Evolutionary conservation across 73 alveolate genomes (phyloP).

Genomic region (Uronychia setigera): DNA sequence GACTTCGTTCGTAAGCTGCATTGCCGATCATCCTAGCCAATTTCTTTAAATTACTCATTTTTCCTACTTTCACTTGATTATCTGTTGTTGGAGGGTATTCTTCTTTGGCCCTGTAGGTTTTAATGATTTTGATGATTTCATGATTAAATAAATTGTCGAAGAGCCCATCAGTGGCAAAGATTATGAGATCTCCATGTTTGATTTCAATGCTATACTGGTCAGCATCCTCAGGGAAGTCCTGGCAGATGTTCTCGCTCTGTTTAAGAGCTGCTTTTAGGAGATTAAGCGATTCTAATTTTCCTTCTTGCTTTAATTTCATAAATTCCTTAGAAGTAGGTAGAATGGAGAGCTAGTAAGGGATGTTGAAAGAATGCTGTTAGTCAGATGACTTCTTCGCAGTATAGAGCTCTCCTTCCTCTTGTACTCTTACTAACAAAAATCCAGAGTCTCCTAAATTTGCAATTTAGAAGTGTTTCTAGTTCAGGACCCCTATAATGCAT

Average conservation of each 20-base stretch:
- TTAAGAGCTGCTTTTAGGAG: constrained; percentile 16
- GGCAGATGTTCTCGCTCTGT: constrained; percentile 23
- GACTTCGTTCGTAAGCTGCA: constrained; percentile 26
- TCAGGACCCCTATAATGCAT: constrained; percentile 27
- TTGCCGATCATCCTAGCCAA: constrained; percentile 44
- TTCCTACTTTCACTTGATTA: not conserved
- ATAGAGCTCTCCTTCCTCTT: constrained; percentile 25
- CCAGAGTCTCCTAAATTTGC: constrained; percentile 58
- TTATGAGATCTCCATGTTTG: constrained; percentile 48
- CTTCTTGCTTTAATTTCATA: constrained; percentile 17
- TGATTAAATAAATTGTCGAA: constrained; percentile 56
- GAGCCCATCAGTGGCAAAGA: constrained; percentile 60
- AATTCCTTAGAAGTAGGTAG: constrained; percentile 43
- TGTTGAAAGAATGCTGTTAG: constrained; percentile 59
- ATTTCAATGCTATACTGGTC: constrained; percentile 29
- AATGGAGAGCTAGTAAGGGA: constrained; percentile 44
- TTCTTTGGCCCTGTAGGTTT: constrained; percentile 6
- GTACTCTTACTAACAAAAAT: constrained; percentile 29
- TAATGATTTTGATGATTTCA: constrained; percentile 40
- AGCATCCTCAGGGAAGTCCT: constrained; percentile 42
- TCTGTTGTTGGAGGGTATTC: constrained; percentile 5
- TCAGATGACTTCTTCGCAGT: constrained; percentile 42
- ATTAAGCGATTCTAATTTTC: constrained; percentile 29
- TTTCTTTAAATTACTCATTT: not conserved
- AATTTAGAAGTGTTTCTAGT: constrained; percentile 20